Percentiles rank a stretch among this genome's conserved stretches.
Conservation (phyloP, 805 yeast species). For the Wickerhamomyces silvicola region DNA sequence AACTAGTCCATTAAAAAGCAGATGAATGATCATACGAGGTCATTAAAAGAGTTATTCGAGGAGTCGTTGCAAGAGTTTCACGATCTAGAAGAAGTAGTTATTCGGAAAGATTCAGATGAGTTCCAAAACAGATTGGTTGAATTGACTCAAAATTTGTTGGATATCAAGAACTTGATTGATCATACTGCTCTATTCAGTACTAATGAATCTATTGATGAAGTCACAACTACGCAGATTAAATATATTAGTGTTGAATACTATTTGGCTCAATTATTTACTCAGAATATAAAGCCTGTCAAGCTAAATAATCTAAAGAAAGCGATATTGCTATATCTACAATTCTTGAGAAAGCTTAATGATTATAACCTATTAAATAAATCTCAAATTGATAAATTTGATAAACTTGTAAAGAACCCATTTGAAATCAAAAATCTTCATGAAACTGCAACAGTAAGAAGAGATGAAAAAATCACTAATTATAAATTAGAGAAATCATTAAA, state of each 20-base stretch:
- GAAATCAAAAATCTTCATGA: conserved; percentile 34
- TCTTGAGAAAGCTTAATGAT: conserved; percentile 37
- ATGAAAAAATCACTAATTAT: conserved; percentile 65
- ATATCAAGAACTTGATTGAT: conserved; percentile 37
- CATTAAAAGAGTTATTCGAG: conserved; percentile 3
- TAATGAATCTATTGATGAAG: conserved; percentile 67
- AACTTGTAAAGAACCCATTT: conserved; percentile 22
- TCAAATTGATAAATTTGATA: conserved; percentile 33
- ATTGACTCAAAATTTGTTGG: conserved; percentile 35
- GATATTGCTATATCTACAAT: conserved; percentile 38
- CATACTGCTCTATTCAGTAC: conserved; percentile 57
- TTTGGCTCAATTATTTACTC: conserved; percentile 36
- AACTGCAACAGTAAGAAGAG: conserved; percentile 39
- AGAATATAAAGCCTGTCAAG: conserved; percentile 24
- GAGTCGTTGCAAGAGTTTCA: conserved; percentile 1
- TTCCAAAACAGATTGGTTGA: conserved; percentile 33
- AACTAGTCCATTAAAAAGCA: background rate
- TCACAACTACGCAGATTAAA: conserved; percentile 56
- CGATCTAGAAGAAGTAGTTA: conserved; percentile 11
- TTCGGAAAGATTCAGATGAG: conserved; percentile 36
- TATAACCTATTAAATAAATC: conserved; percentile 35
- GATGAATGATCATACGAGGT: background rate
- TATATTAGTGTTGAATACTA: conserved; percentile 56
- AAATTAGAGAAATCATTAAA: conserved; percentile 52
- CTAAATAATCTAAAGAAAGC: conserved; percentile 33